Evolutionary conservation across 345 rosid species (phyloP).

Genomic region (Clarkia xantiana): DNA sequence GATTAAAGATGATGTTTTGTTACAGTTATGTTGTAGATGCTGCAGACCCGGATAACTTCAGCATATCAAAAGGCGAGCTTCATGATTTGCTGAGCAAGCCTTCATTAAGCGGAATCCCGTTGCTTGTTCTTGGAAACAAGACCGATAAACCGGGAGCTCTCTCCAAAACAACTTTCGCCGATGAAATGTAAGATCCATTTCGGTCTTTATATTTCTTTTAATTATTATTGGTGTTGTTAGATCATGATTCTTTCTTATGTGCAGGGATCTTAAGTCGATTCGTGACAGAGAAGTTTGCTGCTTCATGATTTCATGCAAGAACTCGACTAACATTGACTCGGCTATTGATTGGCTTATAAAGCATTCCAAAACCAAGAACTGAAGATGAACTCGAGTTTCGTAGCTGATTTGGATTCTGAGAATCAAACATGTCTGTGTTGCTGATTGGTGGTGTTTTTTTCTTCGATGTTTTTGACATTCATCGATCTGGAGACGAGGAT

Average conservation of each 20-base stretch:
- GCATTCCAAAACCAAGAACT: conserved; percentile 15
- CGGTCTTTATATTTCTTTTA: no score
- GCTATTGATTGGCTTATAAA: conserved; percentile 32
- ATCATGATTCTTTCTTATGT: neutral
- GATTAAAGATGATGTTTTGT: no score
- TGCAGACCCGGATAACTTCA: conserved; percentile 24
- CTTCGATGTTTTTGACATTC: no score
- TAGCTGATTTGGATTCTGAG: no score
- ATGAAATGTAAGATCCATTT: no score
- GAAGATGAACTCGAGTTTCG: no score
- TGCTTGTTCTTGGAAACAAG: conserved; percentile 27
- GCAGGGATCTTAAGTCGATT: conserved; percentile 17
- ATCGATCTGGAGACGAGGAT: no score
- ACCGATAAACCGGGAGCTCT: no score
- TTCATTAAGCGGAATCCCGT: conserved; percentile 21
- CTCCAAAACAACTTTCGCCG: no score
- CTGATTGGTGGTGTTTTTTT: no score
- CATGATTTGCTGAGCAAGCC: conserved; percentile 25
- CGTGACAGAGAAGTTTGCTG: conserved; percentile 29
- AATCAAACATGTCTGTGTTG: no score
- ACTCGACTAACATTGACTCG: conserved; percentile 22
- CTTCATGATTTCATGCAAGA: conserved; percentile 34
- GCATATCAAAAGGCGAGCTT: conserved; percentile 25
- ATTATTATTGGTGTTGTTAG: no score
- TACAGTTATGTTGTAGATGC: conserved; percentile 23